phyloP scores from a whole-genome alignment of 176 grass and related monocot species.

The Typha latifolia region DNA sequence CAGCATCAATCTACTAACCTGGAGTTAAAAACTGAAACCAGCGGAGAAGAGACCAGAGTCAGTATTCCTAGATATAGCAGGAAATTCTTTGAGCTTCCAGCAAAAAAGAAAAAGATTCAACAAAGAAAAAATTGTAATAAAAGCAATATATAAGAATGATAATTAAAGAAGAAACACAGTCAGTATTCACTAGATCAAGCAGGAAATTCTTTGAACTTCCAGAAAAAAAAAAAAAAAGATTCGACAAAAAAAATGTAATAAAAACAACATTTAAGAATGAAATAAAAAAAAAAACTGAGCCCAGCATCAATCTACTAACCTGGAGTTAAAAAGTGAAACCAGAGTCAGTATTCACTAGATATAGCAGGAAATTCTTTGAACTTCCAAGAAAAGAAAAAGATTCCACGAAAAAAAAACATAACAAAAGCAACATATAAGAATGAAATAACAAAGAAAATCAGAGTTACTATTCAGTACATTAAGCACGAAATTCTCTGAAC shows the following conservation, averaged over 20 bases:
- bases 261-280: too few species aligned
- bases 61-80: background rate
- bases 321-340: conserved; percentile 7
- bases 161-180: background rate
- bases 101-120: background rate
- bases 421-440: too few species aligned
- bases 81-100: too few species aligned
- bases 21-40: conserved; percentile 10
- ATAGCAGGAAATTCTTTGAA: background rate
- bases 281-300: background rate
- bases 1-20: conserved; percentile 1
- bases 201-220: background rate
- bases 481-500: background rate
- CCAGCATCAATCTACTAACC: conserved; percentile 5
- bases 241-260: too few species aligned
- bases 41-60: background rate
- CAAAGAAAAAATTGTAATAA: too few species aligned
- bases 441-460: background rate
- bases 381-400: background rate
- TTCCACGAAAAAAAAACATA: too few species aligned
- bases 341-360: too few species aligned
- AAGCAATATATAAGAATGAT: too few species aligned
- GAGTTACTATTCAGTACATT: too few species aligned
- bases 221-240: background rate
- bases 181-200: too few species aligned